A percentile compares a stretch with the other conserved stretches of the same genome.
phyloP scores from a whole-genome alignment of 768 basidiomycete genomes.

The Termitomyces sp. region DNA sequence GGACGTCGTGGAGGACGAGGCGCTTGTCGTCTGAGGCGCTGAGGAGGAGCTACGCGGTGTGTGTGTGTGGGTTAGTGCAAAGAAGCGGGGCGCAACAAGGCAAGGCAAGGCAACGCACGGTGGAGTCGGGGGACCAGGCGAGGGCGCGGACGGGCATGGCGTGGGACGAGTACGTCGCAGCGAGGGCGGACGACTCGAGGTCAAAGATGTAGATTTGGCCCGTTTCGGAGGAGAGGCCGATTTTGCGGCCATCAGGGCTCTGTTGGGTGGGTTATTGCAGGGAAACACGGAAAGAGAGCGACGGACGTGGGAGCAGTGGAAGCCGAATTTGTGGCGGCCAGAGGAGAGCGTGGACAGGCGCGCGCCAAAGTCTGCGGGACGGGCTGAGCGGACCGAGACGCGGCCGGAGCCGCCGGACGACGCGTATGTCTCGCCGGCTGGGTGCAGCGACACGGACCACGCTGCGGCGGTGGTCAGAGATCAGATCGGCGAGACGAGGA shows the following conservation, averaged over 20 bases:
- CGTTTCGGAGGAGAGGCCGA: slow-evolving; percentile 79
- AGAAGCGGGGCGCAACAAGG: no score
- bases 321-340: slow-evolving; percentile 73
- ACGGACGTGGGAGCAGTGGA: slow-evolving; percentile 66
- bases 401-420: slow-evolving; percentile 70
- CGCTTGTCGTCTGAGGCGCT: slow-evolving; percentile 93
- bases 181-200: slow-evolving; percentile 57
- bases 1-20: slow-evolving; percentile 85
- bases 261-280: slow-evolving; percentile 20
- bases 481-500: no score
- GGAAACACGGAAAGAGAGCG: no score
- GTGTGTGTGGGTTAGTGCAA: not conserved
- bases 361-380: slow-evolving; percentile 60
- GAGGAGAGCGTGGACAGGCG: slow-evolving; percentile 52
- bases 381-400: slow-evolving; percentile 66
- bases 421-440: slow-evolving; percentile 66
- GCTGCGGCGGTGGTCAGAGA: no score
- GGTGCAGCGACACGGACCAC: slow-evolving; percentile 82
- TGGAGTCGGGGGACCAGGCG: slow-evolving; percentile 86
- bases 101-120: slow-evolving; percentile 39
- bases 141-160: slow-evolving; percentile 86
- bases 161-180: slow-evolving; percentile 76
- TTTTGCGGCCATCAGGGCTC: slow-evolving; percentile 83
- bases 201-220: slow-evolving; percentile 91
- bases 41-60: slow-evolving; percentile 58